phyloP scores from a whole-genome alignment of 305 asterid species.

The Solanum hybrid region DNA sequence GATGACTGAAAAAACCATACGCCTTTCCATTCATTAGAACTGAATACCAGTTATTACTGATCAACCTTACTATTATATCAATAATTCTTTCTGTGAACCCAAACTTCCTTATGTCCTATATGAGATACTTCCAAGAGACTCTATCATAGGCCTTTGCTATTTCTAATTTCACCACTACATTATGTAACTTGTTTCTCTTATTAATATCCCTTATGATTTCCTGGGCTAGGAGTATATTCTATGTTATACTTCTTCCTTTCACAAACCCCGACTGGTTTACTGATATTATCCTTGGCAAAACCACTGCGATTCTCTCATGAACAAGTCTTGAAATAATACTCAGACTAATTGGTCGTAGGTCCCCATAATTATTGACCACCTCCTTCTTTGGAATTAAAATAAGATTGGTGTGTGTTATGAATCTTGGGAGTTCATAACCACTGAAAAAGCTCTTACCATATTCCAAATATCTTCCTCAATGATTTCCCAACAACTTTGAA shows the following conservation, averaged over 20 bases:
- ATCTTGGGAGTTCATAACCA: not conserved
- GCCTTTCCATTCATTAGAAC: too few species aligned
- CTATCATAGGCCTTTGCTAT: not conserved
- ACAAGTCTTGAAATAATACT: not conserved
- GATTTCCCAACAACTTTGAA: not conserved
- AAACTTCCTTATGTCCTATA: not conserved
- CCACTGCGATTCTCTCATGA: not conserved
- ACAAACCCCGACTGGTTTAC: too few species aligned
- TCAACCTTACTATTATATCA: not conserved
- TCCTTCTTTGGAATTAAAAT: too few species aligned
- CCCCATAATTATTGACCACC: not conserved
- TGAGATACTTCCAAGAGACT: not conserved
- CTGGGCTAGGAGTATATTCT: not conserved
- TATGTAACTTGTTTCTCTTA: not conserved
- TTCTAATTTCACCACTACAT: not conserved
- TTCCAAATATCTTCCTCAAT: not conserved
- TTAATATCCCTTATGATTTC: not conserved
- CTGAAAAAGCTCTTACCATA: not conserved
- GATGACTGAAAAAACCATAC: not conserved
- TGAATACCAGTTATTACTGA: not conserved
- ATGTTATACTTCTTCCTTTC: not conserved
- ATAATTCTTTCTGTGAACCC: not conserved
- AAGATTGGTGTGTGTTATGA: not conserved
- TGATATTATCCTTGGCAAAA: not conserved
- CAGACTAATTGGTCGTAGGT: not conserved